Evolutionary conservation across 129 eudicot genomes (phyloP).

Genomic region (Chrysanthemum lavandulifolium): DNA sequence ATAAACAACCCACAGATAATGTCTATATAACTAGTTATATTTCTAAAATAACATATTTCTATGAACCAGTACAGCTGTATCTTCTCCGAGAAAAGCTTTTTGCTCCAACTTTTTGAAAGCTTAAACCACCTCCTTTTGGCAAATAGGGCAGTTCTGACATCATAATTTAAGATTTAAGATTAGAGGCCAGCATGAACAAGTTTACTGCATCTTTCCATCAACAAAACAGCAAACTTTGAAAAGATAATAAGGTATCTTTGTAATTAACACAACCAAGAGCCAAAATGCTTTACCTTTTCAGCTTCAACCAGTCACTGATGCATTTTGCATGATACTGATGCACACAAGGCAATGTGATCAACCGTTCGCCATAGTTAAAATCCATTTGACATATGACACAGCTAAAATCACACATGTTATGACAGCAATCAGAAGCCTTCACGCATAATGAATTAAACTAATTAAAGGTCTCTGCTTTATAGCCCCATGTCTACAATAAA

Average conservation of each 20-base stretch:
- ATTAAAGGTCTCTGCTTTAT: constrained; percentile 12
- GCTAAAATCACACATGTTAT: constrained; percentile 37
- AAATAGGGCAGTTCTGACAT: constrained; percentile 65
- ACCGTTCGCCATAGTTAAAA: constrained; percentile 44
- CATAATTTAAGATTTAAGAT: not conserved
- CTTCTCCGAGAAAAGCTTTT: constrained; percentile 24
- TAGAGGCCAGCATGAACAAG: constrained; percentile 9
- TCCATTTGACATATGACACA: constrained; percentile 66
- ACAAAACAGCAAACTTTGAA: not conserved
- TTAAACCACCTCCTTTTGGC: constrained; percentile 59
- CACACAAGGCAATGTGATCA: constrained; percentile 69
- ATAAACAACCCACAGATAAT: constrained; percentile 17
- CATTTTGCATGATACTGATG: constrained; percentile 71
- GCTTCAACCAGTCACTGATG: constrained; percentile 61
- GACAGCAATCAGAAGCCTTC: not conserved
- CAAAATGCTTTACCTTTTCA: constrained; percentile 47
- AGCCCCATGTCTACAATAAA: not conserved
- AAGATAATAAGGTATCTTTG: constrained; percentile 9
- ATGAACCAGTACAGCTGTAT: constrained; percentile 14
- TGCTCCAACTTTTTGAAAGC: constrained; percentile 28
- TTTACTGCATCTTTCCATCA: not conserved
- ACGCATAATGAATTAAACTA: constrained; percentile 7
- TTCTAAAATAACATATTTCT: not conserved
- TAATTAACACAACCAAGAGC: constrained; percentile 13
- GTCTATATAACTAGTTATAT: not conserved